A percentile compares a stretch with the other conserved stretches of the same genome.
Conservation (phyloP, 441 rosid species). For the Gossypium davidsonii region DNA sequence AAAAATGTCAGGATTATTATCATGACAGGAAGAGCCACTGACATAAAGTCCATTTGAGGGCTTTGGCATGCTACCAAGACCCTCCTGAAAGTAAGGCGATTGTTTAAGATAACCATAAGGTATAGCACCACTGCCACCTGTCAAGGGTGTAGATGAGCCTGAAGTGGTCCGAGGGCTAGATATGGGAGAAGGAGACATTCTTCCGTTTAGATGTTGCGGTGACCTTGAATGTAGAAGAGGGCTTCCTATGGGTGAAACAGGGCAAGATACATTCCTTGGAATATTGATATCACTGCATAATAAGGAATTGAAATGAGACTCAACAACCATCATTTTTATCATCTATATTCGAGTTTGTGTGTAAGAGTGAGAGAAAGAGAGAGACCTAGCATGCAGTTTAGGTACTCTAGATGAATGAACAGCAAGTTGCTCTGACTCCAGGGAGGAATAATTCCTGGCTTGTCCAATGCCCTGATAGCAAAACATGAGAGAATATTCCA, state of each 20-base stretch:
- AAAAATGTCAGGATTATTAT: slow-evolving; percentile 40
- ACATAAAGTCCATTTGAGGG: slow-evolving; percentile 30
- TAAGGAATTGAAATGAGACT: slow-evolving; percentile 19
- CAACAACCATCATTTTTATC: background rate
- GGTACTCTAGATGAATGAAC: slow-evolving; percentile 55
- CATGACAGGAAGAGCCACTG: slow-evolving; percentile 37
- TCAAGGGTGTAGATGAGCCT: slow-evolving; percentile 64
- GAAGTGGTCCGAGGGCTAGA: slow-evolving; percentile 63
- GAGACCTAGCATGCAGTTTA: slow-evolving; percentile 39
- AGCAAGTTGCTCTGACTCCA: slow-evolving; percentile 53
- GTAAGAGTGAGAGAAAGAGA: slow-evolving; percentile 15
- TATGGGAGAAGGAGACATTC: slow-evolving; percentile 70
- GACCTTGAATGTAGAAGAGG: slow-evolving; percentile 60
- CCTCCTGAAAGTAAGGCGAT: slow-evolving; percentile 45
- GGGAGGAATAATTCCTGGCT: slow-evolving; percentile 30
- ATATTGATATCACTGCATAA: slow-evolving; percentile 46
- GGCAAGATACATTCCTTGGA: slow-evolving; percentile 60
- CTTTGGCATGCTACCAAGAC: slow-evolving; percentile 42
- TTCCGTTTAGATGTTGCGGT: slow-evolving; percentile 53
- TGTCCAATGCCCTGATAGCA: slow-evolving; percentile 43
- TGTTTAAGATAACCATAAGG: slow-evolving; percentile 54
- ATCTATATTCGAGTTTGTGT: background rate
- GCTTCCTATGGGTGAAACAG: slow-evolving; percentile 68
- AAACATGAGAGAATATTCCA: background rate
- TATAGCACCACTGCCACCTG: slow-evolving; percentile 52